These are phyloP conservation scores for Serendipita sp. DNA, from an alignment of 768 basidiomycete species.

Conservation along the genomic window DNA sequence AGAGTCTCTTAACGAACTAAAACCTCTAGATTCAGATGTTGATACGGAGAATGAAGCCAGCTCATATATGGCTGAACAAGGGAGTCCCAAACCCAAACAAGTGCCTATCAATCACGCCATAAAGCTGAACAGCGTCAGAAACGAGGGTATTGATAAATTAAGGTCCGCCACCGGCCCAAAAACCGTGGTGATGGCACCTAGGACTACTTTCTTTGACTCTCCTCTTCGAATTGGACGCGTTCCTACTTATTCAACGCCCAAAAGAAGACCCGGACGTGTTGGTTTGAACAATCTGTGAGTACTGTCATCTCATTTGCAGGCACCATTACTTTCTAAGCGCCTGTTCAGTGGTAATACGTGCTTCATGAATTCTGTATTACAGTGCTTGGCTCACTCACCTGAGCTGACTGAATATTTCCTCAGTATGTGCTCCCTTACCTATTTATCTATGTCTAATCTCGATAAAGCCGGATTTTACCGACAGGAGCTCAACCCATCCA, in stretches of 20 bases:
- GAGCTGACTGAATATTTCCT: conserved; percentile 89
- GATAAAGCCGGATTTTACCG: conserved; percentile 55
- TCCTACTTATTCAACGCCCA: conserved; percentile 12
- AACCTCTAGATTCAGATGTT: background rate
- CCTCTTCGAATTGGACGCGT: conserved; percentile 1
- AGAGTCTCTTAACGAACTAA: background rate
- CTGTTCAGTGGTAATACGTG: conserved; percentile 74
- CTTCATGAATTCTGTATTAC: conserved; percentile 98
- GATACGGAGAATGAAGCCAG: conserved; percentile 38
- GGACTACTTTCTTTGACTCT: conserved; percentile 1
- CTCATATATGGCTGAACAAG: conserved; percentile 23
- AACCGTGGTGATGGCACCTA: conserved; percentile 7
- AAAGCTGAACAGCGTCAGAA: conserved; percentile 13
- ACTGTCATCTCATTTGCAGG: background rate
- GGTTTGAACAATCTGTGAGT: conserved; percentile 79
- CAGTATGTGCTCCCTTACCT: conserved; percentile 29
- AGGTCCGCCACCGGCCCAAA: background rate
- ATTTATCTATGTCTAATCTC: conserved; percentile 2
- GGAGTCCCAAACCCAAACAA: conserved; percentile 10
- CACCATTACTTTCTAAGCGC: conserved; percentile 11
- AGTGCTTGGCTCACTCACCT: conserved; percentile 83
- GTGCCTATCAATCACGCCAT: conserved; percentile 7
- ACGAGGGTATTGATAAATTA: background rate
- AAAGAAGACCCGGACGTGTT: conserved; percentile 46
- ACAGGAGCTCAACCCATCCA: conserved; percentile 80